These are phyloP conservation scores for Aspergillus panamensis DNA, from an alignment of 495 filamentous ascomycete genomes.

Conservation along the genomic window DNA sequence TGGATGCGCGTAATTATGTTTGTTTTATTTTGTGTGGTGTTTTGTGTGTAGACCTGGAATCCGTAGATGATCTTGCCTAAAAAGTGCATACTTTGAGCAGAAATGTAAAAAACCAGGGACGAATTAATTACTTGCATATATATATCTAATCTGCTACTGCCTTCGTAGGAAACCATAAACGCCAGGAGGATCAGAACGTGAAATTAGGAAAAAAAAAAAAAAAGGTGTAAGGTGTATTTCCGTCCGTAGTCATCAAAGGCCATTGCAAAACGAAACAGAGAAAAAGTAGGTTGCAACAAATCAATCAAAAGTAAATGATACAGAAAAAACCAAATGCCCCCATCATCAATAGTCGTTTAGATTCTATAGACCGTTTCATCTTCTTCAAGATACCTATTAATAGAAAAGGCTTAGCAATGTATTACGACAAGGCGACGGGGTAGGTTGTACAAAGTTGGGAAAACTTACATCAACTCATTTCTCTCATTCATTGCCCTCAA, in stretches of 20 bases:
- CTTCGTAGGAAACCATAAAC: too few species aligned
- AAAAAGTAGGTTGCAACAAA: background rate
- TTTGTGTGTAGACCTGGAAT: too few species aligned
- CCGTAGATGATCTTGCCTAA: background rate
- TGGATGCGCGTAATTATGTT: background rate
- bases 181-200: too few species aligned
- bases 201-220: background rate
- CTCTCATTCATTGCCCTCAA: slow-evolving; percentile 72
- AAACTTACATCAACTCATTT: slow-evolving; percentile 90
- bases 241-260: background rate
- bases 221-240: background rate
- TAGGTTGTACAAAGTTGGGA: background rate
- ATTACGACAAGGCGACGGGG: background rate
- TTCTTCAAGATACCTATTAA: slow-evolving; percentile 48
- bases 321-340: background rate
- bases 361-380: slow-evolving; percentile 52
- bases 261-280: background rate
- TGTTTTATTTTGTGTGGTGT: too few species aligned
- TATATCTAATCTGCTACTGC: too few species aligned
- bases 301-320: background rate
- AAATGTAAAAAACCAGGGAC: too few species aligned
- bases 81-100: too few species aligned
- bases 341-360: slow-evolving; percentile 27
- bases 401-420: slow-evolving; percentile 13
- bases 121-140: too few species aligned